Conservation (phyloP, 352 stramenopile genomes). For the Globisporangium abappressorium region DNA sequence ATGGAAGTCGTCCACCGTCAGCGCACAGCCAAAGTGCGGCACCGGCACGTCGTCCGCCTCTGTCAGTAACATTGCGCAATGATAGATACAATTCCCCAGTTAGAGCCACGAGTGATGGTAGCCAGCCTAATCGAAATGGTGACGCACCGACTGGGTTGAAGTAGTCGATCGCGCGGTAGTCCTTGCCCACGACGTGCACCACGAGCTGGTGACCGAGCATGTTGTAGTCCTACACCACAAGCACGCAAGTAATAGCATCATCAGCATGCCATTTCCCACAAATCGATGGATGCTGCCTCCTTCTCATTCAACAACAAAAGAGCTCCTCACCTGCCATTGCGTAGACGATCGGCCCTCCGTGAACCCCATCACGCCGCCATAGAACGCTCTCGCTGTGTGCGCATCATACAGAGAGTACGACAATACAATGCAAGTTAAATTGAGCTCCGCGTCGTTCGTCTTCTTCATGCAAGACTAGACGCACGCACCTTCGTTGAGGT, state of each 20-base stretch:
- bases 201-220: slow-evolving; percentile 88
- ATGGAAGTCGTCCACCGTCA: slow-evolving; percentile 94
- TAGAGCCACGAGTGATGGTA: background rate
- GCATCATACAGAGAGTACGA: background rate
- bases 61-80: slow-evolving; percentile 12
- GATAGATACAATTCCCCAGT: background rate
- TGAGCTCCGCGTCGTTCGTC: background rate
- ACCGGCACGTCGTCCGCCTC: slow-evolving; percentile 97
- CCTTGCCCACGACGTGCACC: slow-evolving; percentile 87
- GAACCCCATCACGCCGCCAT: slow-evolving; percentile 90
- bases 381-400: slow-evolving; percentile 88
- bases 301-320: background rate
- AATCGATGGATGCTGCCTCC: too few relatives aligned
- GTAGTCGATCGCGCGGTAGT: slow-evolving; percentile 93
- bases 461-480: background rate
- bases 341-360: slow-evolving; percentile 88
- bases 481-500: slow-evolving; percentile 68
- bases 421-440: background rate
- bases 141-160: slow-evolving; percentile 93
- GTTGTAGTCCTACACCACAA: slow-evolving; percentile 77
- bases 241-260: background rate
- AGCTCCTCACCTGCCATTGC: slow-evolving; percentile 87
- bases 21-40: slow-evolving; percentile 92
- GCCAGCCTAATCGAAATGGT: background rate
- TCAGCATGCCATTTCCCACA: background rate